Evolutionary conservation across 176 grass and related monocot species (phyloP), one percentile per base, ranked within the genome.

Genomic region (Cenchrus fungigraminus): DNA sequence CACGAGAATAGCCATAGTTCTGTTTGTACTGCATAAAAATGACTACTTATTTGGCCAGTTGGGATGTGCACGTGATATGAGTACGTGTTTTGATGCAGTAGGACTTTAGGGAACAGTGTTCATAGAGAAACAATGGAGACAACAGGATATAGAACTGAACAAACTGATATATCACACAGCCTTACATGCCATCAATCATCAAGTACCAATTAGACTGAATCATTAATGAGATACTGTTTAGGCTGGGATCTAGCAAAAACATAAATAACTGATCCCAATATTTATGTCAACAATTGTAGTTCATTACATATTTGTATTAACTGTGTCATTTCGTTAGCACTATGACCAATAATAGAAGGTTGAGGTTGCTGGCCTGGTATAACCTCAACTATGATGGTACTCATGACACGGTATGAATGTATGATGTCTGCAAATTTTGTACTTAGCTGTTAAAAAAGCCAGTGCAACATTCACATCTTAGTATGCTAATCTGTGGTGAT

Each of bases 51-150:
- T 31, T 55, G 29, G 8, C 28, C 72, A 71, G 31, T 55, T 9
- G 1, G 44, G 43, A 71, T 5, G 0, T 76, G 25, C 61, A 69
- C 9, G 28, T 62, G 9, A 62, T 62, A 17, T 58, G 19, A 49
- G 12, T 63, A 6, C 6, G 29, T 63, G 28, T 64, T 8, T 4
- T 77, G 22, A 72, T 63, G 15, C 47, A 61, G 56, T 88, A 88
- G 13, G 79, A 76, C 60, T 15, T 54, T 56, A 54, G 25, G 14
- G 28, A 34, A 34, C 52, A 37, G 15, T 20, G 16, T 40, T 43
- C 59, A 9, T 22, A 40, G 15, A 54, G 28, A 73, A n/a, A 51
- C 13, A 74, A 34, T 74, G 47, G 72, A 9, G 59, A 57, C 55
- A 28, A 34, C 50, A 74, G 16, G 72, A 54, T 31, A 53, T 54